Evolutionary conservation across 2,329 filamentous ascomycete genomes (phyloP), one percentile per base, ranked within the genome.

Genomic region (Fusarium buharicum): DNA sequence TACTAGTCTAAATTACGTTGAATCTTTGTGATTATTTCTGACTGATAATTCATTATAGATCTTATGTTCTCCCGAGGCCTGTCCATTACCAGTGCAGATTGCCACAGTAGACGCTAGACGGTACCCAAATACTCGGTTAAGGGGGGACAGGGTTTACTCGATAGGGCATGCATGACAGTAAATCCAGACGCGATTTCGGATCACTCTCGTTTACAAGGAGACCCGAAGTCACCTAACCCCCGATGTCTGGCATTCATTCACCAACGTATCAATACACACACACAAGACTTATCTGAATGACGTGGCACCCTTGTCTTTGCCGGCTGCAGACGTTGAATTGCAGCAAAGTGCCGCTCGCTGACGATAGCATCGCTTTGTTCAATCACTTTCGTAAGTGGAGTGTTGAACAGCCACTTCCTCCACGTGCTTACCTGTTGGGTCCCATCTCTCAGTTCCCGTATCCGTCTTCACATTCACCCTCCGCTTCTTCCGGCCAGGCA

Each of bases 91-190:
- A 54, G 37, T 22, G 20, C 20, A 22, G 20, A 58, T 67, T 69
- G 59, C 58, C 48, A 59, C 43, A 28, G 33, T 48, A 59, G 55
- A 69, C 59, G 46, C 46, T 59, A 48, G 46, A 51, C 59, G 33
- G 48, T 49, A 66, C 63, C 67, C 67, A 69, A 55, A 59, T 62
- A 64, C 59, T 70, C 66, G 67, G 67, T 65, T 69, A 64, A 56
- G 60, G 64, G 59, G 56, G 62, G 48, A n/a, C 39, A 59, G 65
- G 67, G 57, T 59, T 51, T 28, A 50, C 30, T 63, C 49, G 38
- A 67, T 59, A 68, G 51, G 64, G 65, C 58, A 67, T 67, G 67
- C 67, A 69, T 50, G 51, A 59, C 38, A 47, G 56, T 60, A 68
- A 65, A 66, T 69, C 62, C 64, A 66, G 59, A 62, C 50, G 61